Conservation (phyloP, 1,284 basidiomycete species). For the Taiwanofungus camphoratus region DNA sequence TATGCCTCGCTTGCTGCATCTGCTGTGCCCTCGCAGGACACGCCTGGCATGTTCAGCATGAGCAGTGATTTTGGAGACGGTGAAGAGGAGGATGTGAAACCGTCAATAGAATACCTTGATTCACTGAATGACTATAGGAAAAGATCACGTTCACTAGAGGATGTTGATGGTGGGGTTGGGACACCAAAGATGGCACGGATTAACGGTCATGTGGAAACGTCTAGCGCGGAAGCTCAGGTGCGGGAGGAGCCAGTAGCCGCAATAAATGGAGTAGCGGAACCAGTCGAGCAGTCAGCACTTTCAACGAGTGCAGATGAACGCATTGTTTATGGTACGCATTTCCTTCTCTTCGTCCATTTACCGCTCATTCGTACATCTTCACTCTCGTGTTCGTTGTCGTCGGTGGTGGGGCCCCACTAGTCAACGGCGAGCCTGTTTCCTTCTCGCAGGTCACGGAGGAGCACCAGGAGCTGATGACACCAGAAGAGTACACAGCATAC, state of each 20-base stretch:
- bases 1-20: conserved; percentile 71
- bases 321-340: conserved; percentile 57
- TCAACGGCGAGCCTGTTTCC: conserved; percentile 61
- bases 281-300: too few species aligned
- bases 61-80: conserved; percentile 39
- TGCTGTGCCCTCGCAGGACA: conserved; percentile 49
- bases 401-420: too few species aligned
- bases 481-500: conserved; percentile 77
- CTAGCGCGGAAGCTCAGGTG: conserved; percentile 12
- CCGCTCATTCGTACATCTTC: not conserved
- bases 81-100: conserved; percentile 69
- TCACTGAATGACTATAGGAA: conserved; percentile 65
- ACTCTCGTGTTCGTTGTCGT: conserved; percentile 3
- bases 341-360: not conserved
- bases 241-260: conserved; percentile 13
- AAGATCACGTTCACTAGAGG: conserved; percentile 60
- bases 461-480: conserved; percentile 78
- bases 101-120: conserved; percentile 57
- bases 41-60: conserved; percentile 36
- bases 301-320: conserved; percentile 53
- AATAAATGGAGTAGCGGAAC: not conserved
- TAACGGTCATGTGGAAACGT: conserved; percentile 22
- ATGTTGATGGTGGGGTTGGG: conserved; percentile 37
- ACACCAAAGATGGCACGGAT: conserved; percentile 42
- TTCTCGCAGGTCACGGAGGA: conserved; percentile 77